phyloP scores from a whole-genome alignment of 441 rosid genomes.

The Kokia cookei region DNA sequence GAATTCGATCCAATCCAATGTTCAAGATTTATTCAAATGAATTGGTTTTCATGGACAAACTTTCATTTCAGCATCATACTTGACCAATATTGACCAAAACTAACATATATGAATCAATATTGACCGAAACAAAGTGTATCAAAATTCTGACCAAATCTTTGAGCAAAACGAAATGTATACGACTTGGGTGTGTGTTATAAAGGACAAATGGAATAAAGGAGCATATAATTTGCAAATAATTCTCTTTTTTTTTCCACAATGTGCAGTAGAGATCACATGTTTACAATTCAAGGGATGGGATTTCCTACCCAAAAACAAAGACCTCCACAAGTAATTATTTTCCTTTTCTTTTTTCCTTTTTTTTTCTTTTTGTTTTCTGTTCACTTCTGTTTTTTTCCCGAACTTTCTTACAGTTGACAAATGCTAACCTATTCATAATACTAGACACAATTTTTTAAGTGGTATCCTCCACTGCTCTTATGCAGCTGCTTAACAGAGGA shows the following conservation, averaged over 20 bases:
- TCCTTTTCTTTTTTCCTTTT: not conserved
- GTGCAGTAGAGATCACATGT: conserved; percentile 37
- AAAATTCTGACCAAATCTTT: too few species aligned
- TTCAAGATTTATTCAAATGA: too few species aligned
- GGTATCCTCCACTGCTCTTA: conserved; percentile 46
- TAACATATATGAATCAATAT: too few species aligned
- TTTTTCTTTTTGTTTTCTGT: not conserved
- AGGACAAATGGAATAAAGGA: not conserved
- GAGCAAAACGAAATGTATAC: too few species aligned
- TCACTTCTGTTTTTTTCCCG: not conserved
- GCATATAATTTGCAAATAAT: not conserved
- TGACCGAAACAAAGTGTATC: too few species aligned
- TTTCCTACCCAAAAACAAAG: conserved; percentile 28
- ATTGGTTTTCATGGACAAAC: too few species aligned
- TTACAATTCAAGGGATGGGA: conserved; percentile 20
- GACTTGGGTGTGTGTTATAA: too few species aligned
- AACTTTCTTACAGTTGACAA: conserved; percentile 27
- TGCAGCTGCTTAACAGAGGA: conserved; percentile 46
- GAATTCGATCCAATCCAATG: too few species aligned
- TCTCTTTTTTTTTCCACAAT: conserved; percentile 4
- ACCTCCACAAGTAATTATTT: conserved; percentile 18
- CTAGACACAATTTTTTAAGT: conserved; percentile 26
- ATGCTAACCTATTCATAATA: conserved; percentile 16
- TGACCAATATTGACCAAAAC: too few species aligned
- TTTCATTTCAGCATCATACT: too few species aligned